Percentiles rank a stretch among this genome's conserved stretches.
Evolutionary conservation across 2,329 filamentous ascomycete genomes (phyloP).

Genomic region (Ceratocystis smalleyi): DNA sequence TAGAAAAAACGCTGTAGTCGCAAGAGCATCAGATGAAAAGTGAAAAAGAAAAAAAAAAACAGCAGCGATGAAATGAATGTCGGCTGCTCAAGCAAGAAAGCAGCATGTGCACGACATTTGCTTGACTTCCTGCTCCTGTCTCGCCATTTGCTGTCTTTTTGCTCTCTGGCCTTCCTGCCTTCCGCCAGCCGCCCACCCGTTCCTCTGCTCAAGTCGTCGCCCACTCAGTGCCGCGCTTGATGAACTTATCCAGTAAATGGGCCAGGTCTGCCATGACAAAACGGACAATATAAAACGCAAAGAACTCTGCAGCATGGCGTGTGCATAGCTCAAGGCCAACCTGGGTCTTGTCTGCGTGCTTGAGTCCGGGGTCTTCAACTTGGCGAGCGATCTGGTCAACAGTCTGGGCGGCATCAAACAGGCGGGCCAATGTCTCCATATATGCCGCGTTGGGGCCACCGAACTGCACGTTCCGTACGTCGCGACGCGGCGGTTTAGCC

Average conservation of each 20-base stretch:
- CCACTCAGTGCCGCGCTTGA: constrained; percentile 95
- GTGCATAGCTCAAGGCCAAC: constrained; percentile 89
- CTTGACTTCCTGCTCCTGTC: no score
- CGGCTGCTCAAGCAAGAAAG: no score
- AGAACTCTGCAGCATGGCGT: constrained; percentile 90
- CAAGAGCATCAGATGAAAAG: no score
- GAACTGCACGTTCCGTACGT: constrained; percentile 53
- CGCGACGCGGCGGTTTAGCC: constrained; percentile 54
- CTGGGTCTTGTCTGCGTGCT: constrained; percentile 82
- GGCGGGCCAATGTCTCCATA: constrained; percentile 73
- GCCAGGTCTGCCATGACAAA: constrained; percentile 81
- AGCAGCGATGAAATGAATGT: no score
- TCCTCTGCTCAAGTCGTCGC: constrained; percentile 33
- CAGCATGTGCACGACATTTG: no score
- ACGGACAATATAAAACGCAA: constrained; percentile 88
- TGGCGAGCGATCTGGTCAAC: constrained; percentile 91
- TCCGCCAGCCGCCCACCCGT: neutral
- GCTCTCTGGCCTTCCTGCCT: neutral
- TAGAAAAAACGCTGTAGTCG: neutral
- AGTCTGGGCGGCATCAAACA: constrained; percentile 87
- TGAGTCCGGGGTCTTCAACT: constrained; percentile 85
- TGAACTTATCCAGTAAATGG: constrained; percentile 82
- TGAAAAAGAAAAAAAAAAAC: no score
- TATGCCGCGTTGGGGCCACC: constrained; percentile 77
- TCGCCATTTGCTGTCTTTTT: no score